A percentile compares a stretch with the other conserved stretches of the same genome.
phyloP scores from a whole-genome alignment of 106 monocot species.

The Phalaenopsis equestris region DNA sequence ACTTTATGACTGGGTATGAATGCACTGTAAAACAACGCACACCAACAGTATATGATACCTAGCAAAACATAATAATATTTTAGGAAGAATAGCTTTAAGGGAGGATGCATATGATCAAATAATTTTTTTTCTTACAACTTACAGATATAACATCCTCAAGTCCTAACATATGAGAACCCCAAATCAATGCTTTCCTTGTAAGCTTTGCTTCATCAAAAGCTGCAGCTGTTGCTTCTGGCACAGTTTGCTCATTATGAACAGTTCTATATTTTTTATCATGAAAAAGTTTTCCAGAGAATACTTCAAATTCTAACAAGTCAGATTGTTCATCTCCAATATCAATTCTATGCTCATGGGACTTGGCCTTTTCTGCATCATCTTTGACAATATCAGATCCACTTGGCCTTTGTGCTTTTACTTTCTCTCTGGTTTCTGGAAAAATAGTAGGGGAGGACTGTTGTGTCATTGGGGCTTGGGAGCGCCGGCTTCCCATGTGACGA shows the following conservation, averaged over 20 bases:
- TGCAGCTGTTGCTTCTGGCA: conserved; percentile 16
- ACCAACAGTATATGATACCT: conserved; percentile 59
- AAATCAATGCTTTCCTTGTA: conserved; percentile 69
- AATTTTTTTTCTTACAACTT: conserved; percentile 26
- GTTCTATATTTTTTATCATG: conserved; percentile 49
- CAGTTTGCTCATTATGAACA: conserved; percentile 20
- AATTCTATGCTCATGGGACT: conserved; percentile 65
- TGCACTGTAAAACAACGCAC: conserved; percentile 59
- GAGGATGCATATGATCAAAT: not conserved
- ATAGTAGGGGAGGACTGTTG: conserved; percentile 65
- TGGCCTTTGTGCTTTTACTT: conserved; percentile 38
- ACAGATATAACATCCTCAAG: conserved; percentile 96
- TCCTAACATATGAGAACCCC: conserved; percentile 71
- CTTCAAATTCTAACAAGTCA: conserved; percentile 76
- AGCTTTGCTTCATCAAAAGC: conserved; percentile 67
- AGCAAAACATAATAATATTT: not conserved
- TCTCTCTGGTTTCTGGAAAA: conserved; percentile 56
- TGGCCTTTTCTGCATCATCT: conserved; percentile 42
- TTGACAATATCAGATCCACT: conserved; percentile 23
- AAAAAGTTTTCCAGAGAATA: conserved; percentile 75
- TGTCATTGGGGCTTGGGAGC: not conserved
- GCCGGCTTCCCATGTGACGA: conserved; percentile 5
- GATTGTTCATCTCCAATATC: conserved; percentile 87
- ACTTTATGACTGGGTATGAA: conserved; percentile 34
- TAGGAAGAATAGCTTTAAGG: not conserved